Percentiles rank a stretch among this genome's conserved stretches.
These are phyloP conservation scores for Rhododendron griersonianum DNA, from an alignment of 148 eudicot species.

Conservation along the genomic window DNA sequence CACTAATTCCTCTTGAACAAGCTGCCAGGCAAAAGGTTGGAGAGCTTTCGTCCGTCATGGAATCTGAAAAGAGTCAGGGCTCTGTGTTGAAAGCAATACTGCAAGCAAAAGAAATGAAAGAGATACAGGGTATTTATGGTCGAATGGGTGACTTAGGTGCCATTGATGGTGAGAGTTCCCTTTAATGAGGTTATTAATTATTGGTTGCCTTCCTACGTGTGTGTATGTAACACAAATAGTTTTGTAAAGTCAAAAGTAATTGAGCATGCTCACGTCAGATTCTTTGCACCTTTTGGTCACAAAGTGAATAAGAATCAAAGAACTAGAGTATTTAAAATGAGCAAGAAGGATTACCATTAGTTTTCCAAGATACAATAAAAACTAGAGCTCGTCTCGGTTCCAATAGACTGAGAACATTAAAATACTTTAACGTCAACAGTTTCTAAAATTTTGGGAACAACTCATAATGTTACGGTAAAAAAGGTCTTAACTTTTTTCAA, in stretches of 20 bases:
- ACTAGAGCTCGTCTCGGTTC: not conserved
- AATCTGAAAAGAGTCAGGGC: constrained; percentile 89
- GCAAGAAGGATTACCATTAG: not conserved
- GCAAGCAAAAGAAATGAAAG: constrained; percentile 72
- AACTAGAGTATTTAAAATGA: not conserved
- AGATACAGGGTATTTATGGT: constrained; percentile 82
- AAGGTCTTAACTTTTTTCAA: not conserved
- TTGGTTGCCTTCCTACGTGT: not conserved
- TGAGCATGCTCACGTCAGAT: not conserved
- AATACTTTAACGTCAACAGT: not conserved
- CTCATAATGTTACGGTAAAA: not conserved
- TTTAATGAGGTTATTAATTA: not conserved
- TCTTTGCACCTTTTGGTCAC: not conserved
- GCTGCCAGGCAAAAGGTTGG: constrained; percentile 83
- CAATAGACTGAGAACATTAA: not conserved
- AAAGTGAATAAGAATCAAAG: not conserved
- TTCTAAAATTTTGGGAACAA: not conserved
- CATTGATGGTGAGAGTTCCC: constrained; percentile 65
- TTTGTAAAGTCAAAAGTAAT: not conserved
- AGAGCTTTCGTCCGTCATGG: constrained; percentile 71
- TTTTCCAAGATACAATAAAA: not conserved
- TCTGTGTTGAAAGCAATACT: constrained; percentile 89
- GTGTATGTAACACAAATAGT: not conserved
- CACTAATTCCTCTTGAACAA: constrained; percentile 70
- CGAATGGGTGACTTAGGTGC: constrained; percentile 98